Conservation (phyloP, 306 rosid genomes). For the Astragalus glycyphyllos region DNA sequence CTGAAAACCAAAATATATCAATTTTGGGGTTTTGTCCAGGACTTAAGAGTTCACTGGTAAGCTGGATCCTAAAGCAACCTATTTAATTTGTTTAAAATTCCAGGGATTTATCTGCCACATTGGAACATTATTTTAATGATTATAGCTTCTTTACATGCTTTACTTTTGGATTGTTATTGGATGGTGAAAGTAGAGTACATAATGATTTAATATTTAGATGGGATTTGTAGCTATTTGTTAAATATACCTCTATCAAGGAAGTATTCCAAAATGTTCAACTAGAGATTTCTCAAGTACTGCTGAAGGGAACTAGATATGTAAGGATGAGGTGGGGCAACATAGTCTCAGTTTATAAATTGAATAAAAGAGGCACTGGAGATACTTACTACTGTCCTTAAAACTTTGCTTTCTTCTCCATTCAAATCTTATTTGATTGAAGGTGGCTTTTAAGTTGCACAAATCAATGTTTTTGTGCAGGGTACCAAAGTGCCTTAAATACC, state of each 20-base stretch:
- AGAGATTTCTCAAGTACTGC: conserved; percentile 17
- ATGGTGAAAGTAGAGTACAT: conserved; percentile 9
- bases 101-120: background rate
- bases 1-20: conserved; percentile 17
- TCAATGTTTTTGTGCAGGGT: too few species aligned
- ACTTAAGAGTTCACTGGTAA: background rate
- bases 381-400: background rate
- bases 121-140: background rate
- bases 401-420: background rate
- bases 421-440: conserved; percentile 3
- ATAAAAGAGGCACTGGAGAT: background rate
- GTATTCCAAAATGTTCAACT: background rate
- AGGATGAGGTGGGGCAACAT: conserved; percentile 17
- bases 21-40: background rate
- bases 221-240: conserved; percentile 32
- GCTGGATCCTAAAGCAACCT: conserved; percentile 21
- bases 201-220: conserved; percentile 7
- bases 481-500: too few species aligned
- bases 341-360: conserved; percentile 1
- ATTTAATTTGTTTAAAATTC: background rate
- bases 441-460: too few species aligned
- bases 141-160: too few species aligned
- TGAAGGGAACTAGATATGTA: background rate
- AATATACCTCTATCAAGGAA: background rate
- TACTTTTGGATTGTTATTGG: conserved; percentile 12